Evolutionary conservation across 768 basidiomycete species (phyloP), one percentile per base, ranked within the genome.

Genomic region (Russula abietina): DNA sequence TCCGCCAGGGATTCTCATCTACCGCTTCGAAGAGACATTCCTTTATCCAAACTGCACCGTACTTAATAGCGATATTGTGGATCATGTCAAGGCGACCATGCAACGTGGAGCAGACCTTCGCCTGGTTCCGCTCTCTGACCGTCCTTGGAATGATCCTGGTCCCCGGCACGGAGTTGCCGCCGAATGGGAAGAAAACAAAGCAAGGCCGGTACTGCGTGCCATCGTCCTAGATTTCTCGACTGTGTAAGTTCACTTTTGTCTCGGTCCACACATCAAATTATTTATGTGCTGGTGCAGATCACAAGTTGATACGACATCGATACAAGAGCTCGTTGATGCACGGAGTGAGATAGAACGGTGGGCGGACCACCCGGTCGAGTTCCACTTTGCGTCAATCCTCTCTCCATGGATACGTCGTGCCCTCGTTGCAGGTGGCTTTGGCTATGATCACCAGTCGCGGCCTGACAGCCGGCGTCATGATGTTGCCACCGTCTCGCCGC

Each of bases 131-230:
- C 74, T 83, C 50, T 78, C 81, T 64, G 93, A 96, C 71, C 84
- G 94, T 48, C 82, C 91, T 14, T 99, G 96, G 96, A 99, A 99
- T 71, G 94, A 97, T 69, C 86, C 91, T 11, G 91, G 92, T 30
- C 89, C 90, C 22, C 69, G 73, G 55, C 77, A 79, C 19, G 78
- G 79, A 16, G 76, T 77, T 5, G 74, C 73, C 0, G 76, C 70
- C 0, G 80, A 76, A 28, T 83, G 85, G 45, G 81, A 78, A 17
- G 75, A 78, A 45, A 82, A 89, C 63, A 70, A 76, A 30, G 75
- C 74, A 68, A 84, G 81, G 69, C 92, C 95, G 0, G 71, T 77
- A 24, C 77, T 98, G 51, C 86, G 86, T 60, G 93, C 96, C 14
- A 82, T 99, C 67, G 89, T 99, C 32, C 78, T 98, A 22, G 97